Percentiles rank a stretch among this genome's conserved stretches.
Evolutionary conservation across 208 protist species (phyloP).

Genomic region (Acanthamoeba castellanii): DNA sequence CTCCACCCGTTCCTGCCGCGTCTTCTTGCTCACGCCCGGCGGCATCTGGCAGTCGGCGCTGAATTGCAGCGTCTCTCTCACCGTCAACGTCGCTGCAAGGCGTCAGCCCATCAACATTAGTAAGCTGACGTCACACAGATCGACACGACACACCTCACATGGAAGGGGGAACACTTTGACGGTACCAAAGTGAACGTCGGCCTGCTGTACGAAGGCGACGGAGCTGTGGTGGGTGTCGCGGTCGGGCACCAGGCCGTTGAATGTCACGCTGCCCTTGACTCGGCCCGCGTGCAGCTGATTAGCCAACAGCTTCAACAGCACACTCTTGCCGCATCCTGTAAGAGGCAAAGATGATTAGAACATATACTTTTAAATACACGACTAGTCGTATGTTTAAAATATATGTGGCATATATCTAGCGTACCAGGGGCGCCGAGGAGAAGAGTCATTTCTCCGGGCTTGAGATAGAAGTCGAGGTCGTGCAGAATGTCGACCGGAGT

Average conservation of each 20-base stretch:
- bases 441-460: constrained; percentile 70
- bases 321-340: constrained; percentile 28
- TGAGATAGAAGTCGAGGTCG: constrained; percentile 67
- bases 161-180: too few relatives aligned
- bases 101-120: too few relatives aligned
- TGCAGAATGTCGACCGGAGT: constrained; percentile 35
- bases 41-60: constrained; percentile 80
- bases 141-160: too few relatives aligned
- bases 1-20: constrained; percentile 14
- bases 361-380: too few relatives aligned
- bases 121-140: too few relatives aligned
- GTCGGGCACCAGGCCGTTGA: constrained; percentile 59
- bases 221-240: neutral
- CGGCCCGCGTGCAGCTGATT: constrained; percentile 43
- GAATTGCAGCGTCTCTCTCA: constrained; percentile 80
- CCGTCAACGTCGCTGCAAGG: constrained; percentile 73
- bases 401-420: too few relatives aligned
- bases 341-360: too few relatives aligned
- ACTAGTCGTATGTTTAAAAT: too few relatives aligned
- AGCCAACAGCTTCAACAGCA: constrained; percentile 69
- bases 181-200: constrained; percentile 35
- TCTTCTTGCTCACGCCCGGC: neutral
- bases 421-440: constrained; percentile 55
- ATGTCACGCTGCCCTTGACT: constrained; percentile 46
- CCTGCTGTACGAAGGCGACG: constrained; percentile 60